These are phyloP conservation scores for bread wheat (Triticum aestivum) DNA, from an alignment of 176 grass and related monocot species.

Conservation along the genomic window DNA sequence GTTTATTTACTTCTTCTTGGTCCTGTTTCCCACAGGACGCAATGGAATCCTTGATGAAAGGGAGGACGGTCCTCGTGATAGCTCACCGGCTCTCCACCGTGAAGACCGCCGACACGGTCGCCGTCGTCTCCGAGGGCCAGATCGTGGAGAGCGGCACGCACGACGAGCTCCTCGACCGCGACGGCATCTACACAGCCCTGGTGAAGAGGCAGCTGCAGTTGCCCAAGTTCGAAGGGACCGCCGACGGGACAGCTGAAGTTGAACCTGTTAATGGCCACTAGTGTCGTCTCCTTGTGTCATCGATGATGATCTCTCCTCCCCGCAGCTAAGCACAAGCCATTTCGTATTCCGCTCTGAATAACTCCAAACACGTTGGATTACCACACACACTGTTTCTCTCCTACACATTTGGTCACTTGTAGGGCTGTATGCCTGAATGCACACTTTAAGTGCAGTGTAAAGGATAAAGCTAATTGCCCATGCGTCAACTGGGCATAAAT, in stretches of 20 bases:
- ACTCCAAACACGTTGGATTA: too few species aligned
- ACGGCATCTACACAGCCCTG: constrained; percentile 91
- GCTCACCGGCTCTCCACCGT: constrained; percentile 95
- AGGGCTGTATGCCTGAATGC: neutral
- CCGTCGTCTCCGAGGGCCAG: constrained; percentile 80
- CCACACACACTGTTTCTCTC: neutral
- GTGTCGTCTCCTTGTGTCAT: neutral
- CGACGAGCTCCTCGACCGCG: constrained; percentile 66
- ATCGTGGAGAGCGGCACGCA: constrained; percentile 85
- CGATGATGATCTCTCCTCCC: neutral
- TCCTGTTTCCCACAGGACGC: constrained; percentile 60
- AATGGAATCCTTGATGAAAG: constrained; percentile 97
- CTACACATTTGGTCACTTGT: neutral
- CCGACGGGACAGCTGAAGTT: constrained; percentile 2
- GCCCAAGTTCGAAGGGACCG: constrained; percentile 52
- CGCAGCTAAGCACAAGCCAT: neutral
- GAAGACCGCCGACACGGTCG: constrained; percentile 77
- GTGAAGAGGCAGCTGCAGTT: constrained; percentile 97
- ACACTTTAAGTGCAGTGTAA: too few species aligned
- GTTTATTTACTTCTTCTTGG: neutral
- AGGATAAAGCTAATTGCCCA: too few species aligned
- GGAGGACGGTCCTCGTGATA: constrained; percentile 96
- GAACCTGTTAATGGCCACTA: constrained; percentile 21
- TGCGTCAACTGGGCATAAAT: too few species aligned
- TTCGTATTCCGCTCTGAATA: neutral